Evolutionary conservation across 2,329 filamentous ascomycete species (phyloP).

Genomic region (Ceratocystis ficicola): DNA sequence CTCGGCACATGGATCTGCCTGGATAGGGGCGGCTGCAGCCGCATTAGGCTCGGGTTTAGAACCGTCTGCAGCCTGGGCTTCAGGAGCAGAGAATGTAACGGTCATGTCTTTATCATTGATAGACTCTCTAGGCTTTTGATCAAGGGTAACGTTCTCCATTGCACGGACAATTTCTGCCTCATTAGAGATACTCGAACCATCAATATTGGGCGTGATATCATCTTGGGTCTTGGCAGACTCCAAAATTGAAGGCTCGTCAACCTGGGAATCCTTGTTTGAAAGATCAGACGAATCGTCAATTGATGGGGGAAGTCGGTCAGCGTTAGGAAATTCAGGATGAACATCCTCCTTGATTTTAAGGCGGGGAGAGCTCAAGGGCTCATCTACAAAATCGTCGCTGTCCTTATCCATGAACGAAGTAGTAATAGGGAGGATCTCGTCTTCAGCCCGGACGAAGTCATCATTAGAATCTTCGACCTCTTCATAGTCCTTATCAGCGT

Average conservation of each 20-base stretch:
- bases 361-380: conserved; percentile 57
- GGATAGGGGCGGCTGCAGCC: background rate
- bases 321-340: conserved; percentile 27
- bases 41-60: too few species aligned
- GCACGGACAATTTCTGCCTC: conserved; percentile 16
- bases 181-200: background rate
- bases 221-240: background rate
- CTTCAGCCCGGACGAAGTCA: conserved; percentile 63
- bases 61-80: too few species aligned
- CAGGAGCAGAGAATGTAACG: background rate
- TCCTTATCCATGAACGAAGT: conserved; percentile 50
- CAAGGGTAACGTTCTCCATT: conserved; percentile 17
- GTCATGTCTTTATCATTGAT: background rate
- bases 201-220: background rate
- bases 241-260: conserved; percentile 16
- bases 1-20: background rate
- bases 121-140: background rate
- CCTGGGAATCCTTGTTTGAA: conserved; percentile 12
- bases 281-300: conserved; percentile 15
- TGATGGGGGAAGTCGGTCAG: conserved; percentile 24
- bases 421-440: conserved; percentile 61
- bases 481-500: conserved; percentile 83
- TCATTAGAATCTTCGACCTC: conserved; percentile 58
- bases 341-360: conserved; percentile 41
- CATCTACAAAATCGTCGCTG: conserved; percentile 66